Base-by-base conservation (phyloP, 2,329 filamentous ascomycete genomes). In the Botrytis pseudocinerea region DNA sequence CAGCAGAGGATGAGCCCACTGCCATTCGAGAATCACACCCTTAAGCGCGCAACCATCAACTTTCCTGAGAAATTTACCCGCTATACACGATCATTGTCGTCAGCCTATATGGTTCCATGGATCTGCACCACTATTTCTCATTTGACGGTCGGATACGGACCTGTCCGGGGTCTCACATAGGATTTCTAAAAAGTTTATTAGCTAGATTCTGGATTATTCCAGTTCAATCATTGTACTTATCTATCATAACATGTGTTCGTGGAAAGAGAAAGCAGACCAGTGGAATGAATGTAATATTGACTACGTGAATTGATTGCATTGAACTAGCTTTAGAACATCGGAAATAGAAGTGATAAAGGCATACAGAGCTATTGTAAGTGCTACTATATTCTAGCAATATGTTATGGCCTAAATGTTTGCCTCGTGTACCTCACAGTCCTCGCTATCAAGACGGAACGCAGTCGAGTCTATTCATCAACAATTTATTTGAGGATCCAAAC, bases 331-430 rank as follows among this genome's bases (percentile, higher is more conserved):
- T n/a, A n/a, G 25, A 54, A n/a, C 22, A 6, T 1, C 12, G 48
- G 10, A 51, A 51, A 1, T 12, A 5, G 48, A 54, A 54, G 25
- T 6, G 10, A 54, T 54, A 4, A 7, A 16, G 10, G 25, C 25
- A 14, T 28, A 28, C 0, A 28, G 14, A 6, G n/a, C n/a, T 9
- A 9, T 6, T 57, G 14, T 9, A 28, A 16, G n/a, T 57, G 16
- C n/a, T n/a, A 8, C 14, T 1, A 18, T 28, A 2, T 28, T 54
- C 5, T 25, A n/a, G 48, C 12, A 14, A 51, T n/a, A n/a, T n/a
- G 9, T 7, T n/a, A 2, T 1, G 14, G n/a, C 14, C 5, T 10
- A 51, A 14, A 0, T n/a, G 0, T 14, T 51, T 51, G 6, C 10
- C 25, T 51, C 48, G 16, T 12, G 10, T n/a, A 4, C 12, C 25